These are phyloP conservation scores for Phaffomyces opuntiae DNA, from an alignment of 805 yeast species.

Conservation along the genomic window DNA sequence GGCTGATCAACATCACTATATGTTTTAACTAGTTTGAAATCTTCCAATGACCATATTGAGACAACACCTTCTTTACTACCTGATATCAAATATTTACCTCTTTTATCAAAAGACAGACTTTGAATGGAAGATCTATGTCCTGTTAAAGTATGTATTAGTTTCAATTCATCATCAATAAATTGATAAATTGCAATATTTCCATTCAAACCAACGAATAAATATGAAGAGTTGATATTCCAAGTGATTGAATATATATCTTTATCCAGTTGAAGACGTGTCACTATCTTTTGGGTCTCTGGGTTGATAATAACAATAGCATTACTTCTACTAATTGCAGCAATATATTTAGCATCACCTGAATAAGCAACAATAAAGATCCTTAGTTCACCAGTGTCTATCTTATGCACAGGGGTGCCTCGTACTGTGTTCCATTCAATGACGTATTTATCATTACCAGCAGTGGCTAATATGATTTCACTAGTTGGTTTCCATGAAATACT, in stretches of 20 bases:
- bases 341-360: conserved; percentile 34
- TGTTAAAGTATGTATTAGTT: conserved; percentile 16
- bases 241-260: conserved; percentile 24
- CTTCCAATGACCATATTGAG: conserved; percentile 40
- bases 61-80: conserved; percentile 56
- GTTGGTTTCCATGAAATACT: conserved; percentile 44
- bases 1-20: conserved; percentile 38
- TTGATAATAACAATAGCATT: conserved; percentile 32
- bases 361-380: conserved; percentile 22
- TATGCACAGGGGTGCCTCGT: conserved; percentile 27
- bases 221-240: conserved; percentile 29
- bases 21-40: conserved; percentile 32
- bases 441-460: conserved; percentile 40
- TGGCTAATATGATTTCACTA: conserved; percentile 37
- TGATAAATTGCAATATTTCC: conserved; percentile 34
- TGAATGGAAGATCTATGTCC: conserved; percentile 49
- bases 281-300: conserved; percentile 24
- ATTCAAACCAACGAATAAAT: conserved; percentile 40
- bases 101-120: conserved; percentile 41
- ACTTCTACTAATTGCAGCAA: conserved; percentile 37
- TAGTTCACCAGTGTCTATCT: conserved; percentile 24
- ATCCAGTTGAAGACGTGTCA: conserved; percentile 21
- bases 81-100: conserved; percentile 41
- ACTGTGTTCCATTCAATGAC: conserved; percentile 41
- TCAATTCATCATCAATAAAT: conserved; percentile 6